A percentile compares a stretch with the other conserved stretches of the same genome.
phyloP scores from a whole-genome alignment of 805 yeast species.

The Kluyveromyces nonfermentans region DNA sequence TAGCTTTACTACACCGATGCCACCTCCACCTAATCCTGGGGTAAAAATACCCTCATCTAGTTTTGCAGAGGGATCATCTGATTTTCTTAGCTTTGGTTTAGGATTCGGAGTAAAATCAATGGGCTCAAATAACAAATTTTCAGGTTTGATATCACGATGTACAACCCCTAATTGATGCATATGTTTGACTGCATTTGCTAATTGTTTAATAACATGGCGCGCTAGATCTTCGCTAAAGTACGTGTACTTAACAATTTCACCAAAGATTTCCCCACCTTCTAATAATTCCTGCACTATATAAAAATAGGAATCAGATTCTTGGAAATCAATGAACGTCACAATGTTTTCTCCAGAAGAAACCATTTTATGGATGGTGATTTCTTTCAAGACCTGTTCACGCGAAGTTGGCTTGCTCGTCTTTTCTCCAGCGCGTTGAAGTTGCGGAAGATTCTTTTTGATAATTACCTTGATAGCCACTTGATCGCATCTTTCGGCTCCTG shows the following conservation, averaged over 20 bases:
- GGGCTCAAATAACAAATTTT: conserved; percentile 58
- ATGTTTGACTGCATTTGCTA: conserved; percentile 55
- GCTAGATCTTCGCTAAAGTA: conserved; percentile 57
- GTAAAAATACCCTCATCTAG: conserved; percentile 80
- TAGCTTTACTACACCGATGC: conserved; percentile 78
- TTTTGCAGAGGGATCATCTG: conserved; percentile 62
- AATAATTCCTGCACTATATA: conserved; percentile 66
- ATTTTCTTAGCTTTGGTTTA: conserved; percentile 37
- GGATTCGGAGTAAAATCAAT: conserved; percentile 40
- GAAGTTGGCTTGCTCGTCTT: conserved; percentile 19
- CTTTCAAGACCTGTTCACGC: conserved; percentile 61
- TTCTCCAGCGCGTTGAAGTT: conserved; percentile 32
- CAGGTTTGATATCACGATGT: conserved; percentile 79
- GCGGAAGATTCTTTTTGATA: conserved; percentile 57
- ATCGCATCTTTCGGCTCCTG: conserved; percentile 10
- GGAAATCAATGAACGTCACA: conserved; percentile 54
- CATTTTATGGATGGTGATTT: conserved; percentile 63
- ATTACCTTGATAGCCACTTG: conserved; percentile 49
- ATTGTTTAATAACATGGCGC: conserved; percentile 54
- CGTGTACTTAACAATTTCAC: conserved; percentile 56
- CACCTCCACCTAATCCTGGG: conserved; percentile 84
- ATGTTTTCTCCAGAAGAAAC: conserved; percentile 43
- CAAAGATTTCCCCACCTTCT: conserved; percentile 70
- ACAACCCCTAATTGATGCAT: conserved; percentile 71
- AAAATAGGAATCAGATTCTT: conserved; percentile 51